Percentiles rank a stretch among this genome's conserved stretches.
Conservation (phyloP, 805 yeast genomes). For the Saturnispora gosingensis region DNA sequence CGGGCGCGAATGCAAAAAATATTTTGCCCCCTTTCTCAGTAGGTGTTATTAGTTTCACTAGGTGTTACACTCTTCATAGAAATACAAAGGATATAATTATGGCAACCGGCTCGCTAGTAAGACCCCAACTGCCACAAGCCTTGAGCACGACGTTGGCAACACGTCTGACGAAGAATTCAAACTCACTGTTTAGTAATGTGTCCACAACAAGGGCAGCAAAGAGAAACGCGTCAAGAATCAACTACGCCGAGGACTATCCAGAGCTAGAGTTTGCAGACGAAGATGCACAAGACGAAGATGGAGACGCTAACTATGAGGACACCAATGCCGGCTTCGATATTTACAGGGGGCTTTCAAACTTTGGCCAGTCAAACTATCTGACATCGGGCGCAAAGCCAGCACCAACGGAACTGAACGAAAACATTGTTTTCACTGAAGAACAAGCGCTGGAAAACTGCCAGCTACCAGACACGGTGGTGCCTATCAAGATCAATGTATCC, state of each 20-base stretch:
- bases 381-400: conserved; percentile 29
- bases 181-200: conserved; percentile 63
- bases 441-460: conserved; percentile 29
- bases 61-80: neutral
- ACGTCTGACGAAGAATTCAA: conserved; percentile 63
- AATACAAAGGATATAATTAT: neutral
- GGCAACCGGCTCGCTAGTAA: conserved; percentile 8
- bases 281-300: conserved; percentile 54
- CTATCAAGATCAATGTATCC: conserved; percentile 56
- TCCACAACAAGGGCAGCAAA: conserved; percentile 73
- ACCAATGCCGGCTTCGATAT: conserved; percentile 35
- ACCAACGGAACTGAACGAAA: conserved; percentile 29
- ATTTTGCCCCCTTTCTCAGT: neutral
- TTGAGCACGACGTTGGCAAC: conserved; percentile 65
- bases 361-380: conserved; percentile 25
- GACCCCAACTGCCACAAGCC: conserved; percentile 59
- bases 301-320: conserved; percentile 57
- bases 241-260: conserved; percentile 74
- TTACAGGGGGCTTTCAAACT: conserved; percentile 11
- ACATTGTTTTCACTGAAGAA: conserved; percentile 24
- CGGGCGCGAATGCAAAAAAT: neutral
- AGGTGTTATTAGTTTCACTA: too few relatives aligned
- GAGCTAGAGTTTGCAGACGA: conserved; percentile 47
- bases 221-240: conserved; percentile 54
- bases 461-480: conserved; percentile 43